Base-by-base conservation (phyloP, 768 basidiomycete genomes). In the Tulasnella sp. region DNA sequence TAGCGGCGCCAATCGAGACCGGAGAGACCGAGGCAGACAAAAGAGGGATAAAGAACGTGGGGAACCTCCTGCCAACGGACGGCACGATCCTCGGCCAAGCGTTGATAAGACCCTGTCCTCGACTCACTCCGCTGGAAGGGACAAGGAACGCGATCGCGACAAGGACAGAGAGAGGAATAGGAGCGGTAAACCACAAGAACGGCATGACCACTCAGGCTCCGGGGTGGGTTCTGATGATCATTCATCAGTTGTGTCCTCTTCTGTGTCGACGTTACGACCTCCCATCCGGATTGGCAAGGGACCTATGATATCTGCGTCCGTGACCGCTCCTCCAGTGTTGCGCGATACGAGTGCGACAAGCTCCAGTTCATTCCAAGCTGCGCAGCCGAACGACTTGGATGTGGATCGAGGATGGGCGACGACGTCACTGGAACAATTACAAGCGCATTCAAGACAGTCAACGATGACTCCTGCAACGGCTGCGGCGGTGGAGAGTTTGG, bases 301-400 rank as follows among this genome's bases (percentile, higher is more conserved):
- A n/a, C 56, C 60, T 21, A 49, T 49, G 29, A 59, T 61, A 15
- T 57, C 62, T n/a, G 59, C 62, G n/a, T 34, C 59, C n/a, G 55
- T 52, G 6, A 85, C 86, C 7, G 86, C 86, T 0, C 86, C 86
- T 0, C 80, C 86, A 0, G 72, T 86, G 57, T 27, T 79, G 82
- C 61, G 81, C 84, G 63, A 84, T 80, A 53, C 34, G 15, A 48
- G 45, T 12, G 45, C 45, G 2, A 48, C 45, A 8, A 32, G 27
- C 14, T 29, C 45, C n/a, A n/a, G n/a, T 9, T 19, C 41, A 43
- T 43, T 25, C n/a, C 27, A 15, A 15, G 46, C 17, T 8, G 46
- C 27, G 5, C 27, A 49, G 21, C 23, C 21, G 17, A 27, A 31
- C 8, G 46, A 49, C 9, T 9, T 31, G 21, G 46, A 23, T 31